Evolutionary conservation across 345 rosid genomes (phyloP).

Genomic region (Lumnitzera racemosa): DNA sequence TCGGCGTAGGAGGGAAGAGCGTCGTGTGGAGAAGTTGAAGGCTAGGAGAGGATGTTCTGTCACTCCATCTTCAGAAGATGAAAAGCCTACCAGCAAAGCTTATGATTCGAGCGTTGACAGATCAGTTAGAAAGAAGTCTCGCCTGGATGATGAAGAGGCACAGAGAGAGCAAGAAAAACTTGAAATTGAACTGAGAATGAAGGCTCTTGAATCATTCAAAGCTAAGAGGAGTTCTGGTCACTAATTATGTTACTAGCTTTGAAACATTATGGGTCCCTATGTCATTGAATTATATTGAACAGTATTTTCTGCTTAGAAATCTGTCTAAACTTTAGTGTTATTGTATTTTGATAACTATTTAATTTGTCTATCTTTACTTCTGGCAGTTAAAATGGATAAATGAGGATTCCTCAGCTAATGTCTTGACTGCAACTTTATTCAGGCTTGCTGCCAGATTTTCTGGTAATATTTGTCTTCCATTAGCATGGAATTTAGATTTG

Average conservation of each 20-base stretch:
- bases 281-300: conserved; percentile 18
- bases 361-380: conserved; percentile 72
- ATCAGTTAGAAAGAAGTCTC: conserved; percentile 17
- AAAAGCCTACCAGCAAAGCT: conserved; percentile 16
- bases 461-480: conserved; percentile 62
- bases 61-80: conserved; percentile 9
- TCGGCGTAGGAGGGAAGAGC: conserved; percentile 64
- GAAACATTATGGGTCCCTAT: conserved; percentile 6
- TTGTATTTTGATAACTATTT: conserved; percentile 34
- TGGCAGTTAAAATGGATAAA: conserved; percentile 85
- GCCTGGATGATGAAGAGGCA: conserved; percentile 31
- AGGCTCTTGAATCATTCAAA: conserved; percentile 87
- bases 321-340: conserved; percentile 6
- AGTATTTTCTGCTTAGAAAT: conserved; percentile 19
- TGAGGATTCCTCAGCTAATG: conserved; percentile 80
- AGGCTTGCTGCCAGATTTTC: conserved; percentile 63
- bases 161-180: conserved; percentile 66
- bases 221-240: conserved; percentile 77
- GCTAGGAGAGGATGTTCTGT: conserved; percentile 22
- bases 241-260: conserved; percentile 28
- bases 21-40: conserved; percentile 61
- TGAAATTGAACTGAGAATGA: conserved; percentile 87
- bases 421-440: conserved; percentile 68
- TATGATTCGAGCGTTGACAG: conserved; percentile 48
- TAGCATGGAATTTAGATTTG: conserved; percentile 19